Conservation (phyloP, 345 rosid species). For the Salix viminalis region DNA sequence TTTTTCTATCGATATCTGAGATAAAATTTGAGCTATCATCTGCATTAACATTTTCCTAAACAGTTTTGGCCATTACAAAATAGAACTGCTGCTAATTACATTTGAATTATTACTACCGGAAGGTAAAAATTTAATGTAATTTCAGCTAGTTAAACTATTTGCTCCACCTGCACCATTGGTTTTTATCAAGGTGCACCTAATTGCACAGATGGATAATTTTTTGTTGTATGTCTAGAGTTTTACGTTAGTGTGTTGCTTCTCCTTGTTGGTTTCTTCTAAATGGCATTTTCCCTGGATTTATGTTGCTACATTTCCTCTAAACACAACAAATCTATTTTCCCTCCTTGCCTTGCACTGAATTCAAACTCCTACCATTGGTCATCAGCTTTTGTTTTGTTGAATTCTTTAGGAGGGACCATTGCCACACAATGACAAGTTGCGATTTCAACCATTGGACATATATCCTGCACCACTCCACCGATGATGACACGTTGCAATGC, state of each 20-base stretch:
- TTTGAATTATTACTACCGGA: too few species aligned
- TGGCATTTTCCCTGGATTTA: not conserved
- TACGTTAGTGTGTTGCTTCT: not conserved
- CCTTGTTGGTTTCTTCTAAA: not conserved
- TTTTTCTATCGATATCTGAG: not conserved
- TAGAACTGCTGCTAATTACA: too few species aligned
- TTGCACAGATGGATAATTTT: not conserved
- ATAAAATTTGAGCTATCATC: too few species aligned
- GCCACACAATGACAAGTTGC: slow-evolving; percentile 58
- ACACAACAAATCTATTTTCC: not conserved
- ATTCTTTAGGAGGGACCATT: slow-evolving; percentile 60
- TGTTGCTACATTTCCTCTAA: not conserved
- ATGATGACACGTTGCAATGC: slow-evolving; percentile 24
- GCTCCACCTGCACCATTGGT: too few species aligned
- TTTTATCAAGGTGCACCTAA: not conserved
- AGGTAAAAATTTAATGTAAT: too few species aligned
- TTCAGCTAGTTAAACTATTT: too few species aligned
- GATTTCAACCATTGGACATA: slow-evolving; percentile 69
- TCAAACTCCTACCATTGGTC: not conserved
- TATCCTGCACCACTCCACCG: slow-evolving; percentile 81
- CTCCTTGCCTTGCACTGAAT: not conserved
- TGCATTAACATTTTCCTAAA: too few species aligned
- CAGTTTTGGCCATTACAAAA: too few species aligned
- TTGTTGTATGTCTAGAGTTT: not conserved
- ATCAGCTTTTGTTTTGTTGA: slow-evolving; percentile 5